A percentile compares a stretch with the other conserved stretches of the same genome.
phyloP scores from a whole-genome alignment of 371 early-diverging fungal genomes.

The Nematocida major region DNA sequence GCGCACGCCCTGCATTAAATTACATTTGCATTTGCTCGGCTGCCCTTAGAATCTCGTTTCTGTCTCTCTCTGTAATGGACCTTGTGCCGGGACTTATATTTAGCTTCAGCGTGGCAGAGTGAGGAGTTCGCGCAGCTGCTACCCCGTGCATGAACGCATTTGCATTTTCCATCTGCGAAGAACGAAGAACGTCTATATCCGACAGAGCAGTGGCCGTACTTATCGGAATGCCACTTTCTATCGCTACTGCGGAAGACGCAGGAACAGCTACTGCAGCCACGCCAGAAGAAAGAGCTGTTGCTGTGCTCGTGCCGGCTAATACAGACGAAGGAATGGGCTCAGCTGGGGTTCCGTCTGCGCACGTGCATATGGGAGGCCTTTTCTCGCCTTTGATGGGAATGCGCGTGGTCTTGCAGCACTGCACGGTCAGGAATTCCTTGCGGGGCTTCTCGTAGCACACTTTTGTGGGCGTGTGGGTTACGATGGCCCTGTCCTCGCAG shows the following conservation, averaged over 20 bases:
- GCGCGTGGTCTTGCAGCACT: background rate
- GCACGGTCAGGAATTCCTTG: background rate
- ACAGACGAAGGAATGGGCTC: background rate
- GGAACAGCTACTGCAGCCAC: too few relatives aligned
- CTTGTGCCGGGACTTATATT: too few relatives aligned
- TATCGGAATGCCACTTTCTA: too few relatives aligned
- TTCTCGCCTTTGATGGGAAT: background rate
- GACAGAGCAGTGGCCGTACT: background rate
- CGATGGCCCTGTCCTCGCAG: background rate
- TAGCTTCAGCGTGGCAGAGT: too few relatives aligned
- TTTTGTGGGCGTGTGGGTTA: background rate
- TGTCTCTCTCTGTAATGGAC: too few relatives aligned
- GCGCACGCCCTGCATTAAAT: too few relatives aligned
- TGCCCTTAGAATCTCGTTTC: too few relatives aligned
- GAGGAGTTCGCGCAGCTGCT: background rate
- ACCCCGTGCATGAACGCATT: background rate
- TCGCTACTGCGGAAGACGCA: too few relatives aligned
- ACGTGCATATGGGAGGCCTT: background rate
- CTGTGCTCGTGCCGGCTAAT: too few relatives aligned
- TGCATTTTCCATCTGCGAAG: background rate
- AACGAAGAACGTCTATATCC: background rate
- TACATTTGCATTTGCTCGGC: too few relatives aligned
- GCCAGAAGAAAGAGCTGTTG: too few relatives aligned
- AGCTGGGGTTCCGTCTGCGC: constrained; percentile 4
- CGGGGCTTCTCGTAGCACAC: background rate